These are phyloP conservation scores for Fusarium sublunatum DNA, from an alignment of 2,329 filamentous ascomycete genomes.

Conservation along the genomic window DNA sequence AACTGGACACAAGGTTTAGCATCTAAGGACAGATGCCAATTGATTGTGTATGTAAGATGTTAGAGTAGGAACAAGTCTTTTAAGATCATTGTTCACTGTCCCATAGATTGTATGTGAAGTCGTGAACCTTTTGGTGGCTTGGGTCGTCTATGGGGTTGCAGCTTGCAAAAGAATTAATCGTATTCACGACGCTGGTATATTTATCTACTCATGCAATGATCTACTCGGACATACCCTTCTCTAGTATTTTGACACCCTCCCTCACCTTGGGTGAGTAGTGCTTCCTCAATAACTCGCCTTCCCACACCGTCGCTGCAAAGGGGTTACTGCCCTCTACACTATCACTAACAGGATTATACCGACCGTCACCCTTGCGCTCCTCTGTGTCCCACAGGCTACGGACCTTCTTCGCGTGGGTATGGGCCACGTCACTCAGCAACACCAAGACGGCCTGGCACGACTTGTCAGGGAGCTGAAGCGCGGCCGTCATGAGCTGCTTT, in stretches of 20 bases:
- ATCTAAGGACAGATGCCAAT: background rate
- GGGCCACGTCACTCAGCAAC: conserved; percentile 80
- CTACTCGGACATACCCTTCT: conserved; percentile 68
- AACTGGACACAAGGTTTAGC: background rate
- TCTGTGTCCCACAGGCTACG: conserved; percentile 93
- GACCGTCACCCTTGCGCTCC: conserved; percentile 90
- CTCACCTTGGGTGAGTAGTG: conserved; percentile 91
- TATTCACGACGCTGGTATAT: conserved; percentile 11
- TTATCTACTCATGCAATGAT: conserved; percentile 7
- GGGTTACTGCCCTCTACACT: conserved; percentile 90
- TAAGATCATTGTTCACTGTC: background rate
- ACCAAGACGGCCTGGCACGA: conserved; percentile 83
- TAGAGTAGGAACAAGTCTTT: background rate
- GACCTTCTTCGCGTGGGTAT: conserved; percentile 84
- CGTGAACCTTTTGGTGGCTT: background rate
- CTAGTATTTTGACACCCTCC: conserved; percentile 76
- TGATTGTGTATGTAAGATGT: conserved; percentile 12
- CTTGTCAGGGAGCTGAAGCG: conserved; percentile 91
- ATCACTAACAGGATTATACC: conserved; percentile 77
- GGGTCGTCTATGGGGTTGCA: background rate
- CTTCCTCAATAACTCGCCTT: conserved; percentile 84
- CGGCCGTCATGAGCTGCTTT: conserved; percentile 86
- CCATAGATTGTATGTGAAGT: background rate
- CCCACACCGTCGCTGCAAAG: conserved; percentile 91
- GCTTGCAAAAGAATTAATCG: background rate